phyloP scores from a whole-genome alignment of 164 flowering plant species.

The Nymphaea colorata region DNA sequence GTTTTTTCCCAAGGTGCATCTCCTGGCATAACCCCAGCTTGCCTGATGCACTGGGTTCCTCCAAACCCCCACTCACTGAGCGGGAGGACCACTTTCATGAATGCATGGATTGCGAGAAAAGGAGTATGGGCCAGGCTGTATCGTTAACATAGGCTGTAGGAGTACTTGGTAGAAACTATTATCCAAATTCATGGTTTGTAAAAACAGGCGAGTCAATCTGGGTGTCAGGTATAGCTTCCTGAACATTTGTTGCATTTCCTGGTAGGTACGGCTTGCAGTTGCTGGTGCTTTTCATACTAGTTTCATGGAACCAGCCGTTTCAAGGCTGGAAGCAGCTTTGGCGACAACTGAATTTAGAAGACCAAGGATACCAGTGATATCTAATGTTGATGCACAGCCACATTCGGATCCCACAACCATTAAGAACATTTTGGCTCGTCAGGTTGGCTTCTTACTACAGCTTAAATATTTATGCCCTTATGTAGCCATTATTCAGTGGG shows the following conservation, averaged over 20 bases:
- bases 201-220: not conserved
- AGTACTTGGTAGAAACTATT: too few relatives aligned
- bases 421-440: slow-evolving; percentile 84
- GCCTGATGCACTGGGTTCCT: too few relatives aligned
- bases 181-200: too few relatives aligned
- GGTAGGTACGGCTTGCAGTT: slow-evolving; percentile 96
- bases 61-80: too few relatives aligned
- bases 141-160: too few relatives aligned
- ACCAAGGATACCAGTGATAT: slow-evolving; percentile 94
- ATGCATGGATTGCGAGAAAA: too few relatives aligned
- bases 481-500: not conserved
- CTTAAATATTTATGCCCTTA: not conserved
- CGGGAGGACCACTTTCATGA: too few relatives aligned
- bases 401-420: slow-evolving; percentile 86
- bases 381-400: slow-evolving; percentile 94
- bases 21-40: too few relatives aligned
- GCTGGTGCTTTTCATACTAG: slow-evolving; percentile 98
- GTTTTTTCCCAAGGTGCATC: too few relatives aligned
- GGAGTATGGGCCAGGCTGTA: too few relatives aligned
- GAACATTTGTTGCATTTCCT: not conserved
- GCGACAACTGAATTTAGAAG: slow-evolving; percentile 67
- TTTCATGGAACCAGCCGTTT: slow-evolving; percentile 96
- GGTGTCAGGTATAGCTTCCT: not conserved
- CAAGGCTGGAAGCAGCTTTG: slow-evolving; percentile 87
- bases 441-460: slow-evolving; percentile 26